Percentiles rank a stretch among this genome's conserved stretches.
phyloP scores from a whole-genome alignment of 257 asterid species.

The Fraxinus pennsylvanica region DNA sequence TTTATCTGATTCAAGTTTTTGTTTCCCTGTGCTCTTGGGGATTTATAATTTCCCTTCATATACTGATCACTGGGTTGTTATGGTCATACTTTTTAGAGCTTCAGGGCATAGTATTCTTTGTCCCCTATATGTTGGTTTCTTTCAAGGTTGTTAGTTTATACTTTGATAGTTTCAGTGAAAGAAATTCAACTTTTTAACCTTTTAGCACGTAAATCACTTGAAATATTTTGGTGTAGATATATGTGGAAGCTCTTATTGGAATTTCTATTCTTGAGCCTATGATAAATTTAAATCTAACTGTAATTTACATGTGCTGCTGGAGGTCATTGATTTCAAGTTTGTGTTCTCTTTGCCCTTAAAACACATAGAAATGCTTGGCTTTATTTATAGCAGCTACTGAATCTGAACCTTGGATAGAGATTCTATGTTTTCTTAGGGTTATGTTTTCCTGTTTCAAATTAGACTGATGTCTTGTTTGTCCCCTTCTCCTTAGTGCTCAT shows the following conservation, averaged over 20 bases:
- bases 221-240: not conserved
- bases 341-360: not conserved
- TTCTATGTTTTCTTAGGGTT: not conserved
- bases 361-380: not conserved
- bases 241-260: not conserved
- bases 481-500: conserved; percentile 1
- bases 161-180: not conserved
- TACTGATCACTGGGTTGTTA: not conserved
- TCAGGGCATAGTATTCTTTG: not conserved
- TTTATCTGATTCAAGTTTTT: not conserved
- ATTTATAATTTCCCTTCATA: not conserved
- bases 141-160: not conserved
- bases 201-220: not conserved
- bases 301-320: not conserved
- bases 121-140: not conserved
- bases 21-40: not conserved
- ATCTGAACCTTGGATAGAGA: not conserved
- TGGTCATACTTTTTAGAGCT: not conserved
- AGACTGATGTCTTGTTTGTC: not conserved
- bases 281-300: not conserved
- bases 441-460: not conserved
- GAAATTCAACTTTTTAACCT: not conserved
- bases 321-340: not conserved
- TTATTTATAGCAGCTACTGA: not conserved
- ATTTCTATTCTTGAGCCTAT: not conserved